Evolutionary conservation across 2,329 filamentous ascomycete genomes (phyloP).

Genomic region (Cladosporium sp.): DNA sequence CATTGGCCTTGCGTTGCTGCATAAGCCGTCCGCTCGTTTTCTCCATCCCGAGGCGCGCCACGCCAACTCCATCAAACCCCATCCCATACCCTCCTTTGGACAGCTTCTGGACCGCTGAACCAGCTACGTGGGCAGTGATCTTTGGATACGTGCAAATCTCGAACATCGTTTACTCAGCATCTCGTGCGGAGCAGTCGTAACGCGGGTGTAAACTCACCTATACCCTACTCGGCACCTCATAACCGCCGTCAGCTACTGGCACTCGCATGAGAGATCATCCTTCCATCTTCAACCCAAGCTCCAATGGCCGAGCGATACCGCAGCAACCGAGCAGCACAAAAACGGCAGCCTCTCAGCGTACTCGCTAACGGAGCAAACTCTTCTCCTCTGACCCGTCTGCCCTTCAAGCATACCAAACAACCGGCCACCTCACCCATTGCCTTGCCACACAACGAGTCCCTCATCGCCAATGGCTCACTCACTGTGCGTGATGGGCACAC

Average conservation of each 20-base stretch:
- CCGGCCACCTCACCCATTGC: background rate
- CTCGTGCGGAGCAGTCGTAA: background rate
- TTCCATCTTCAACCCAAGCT: too few species aligned
- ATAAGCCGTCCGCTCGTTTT: constrained; percentile 10
- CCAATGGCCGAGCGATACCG: constrained; percentile 36
- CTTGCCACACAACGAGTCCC: constrained; percentile 47
- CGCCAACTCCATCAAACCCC: background rate
- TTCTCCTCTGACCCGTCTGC: constrained; percentile 23
- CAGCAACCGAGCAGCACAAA: constrained; percentile 24
- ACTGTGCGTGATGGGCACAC: constrained; percentile 40
- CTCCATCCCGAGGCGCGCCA: background rate
- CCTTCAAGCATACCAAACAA: constrained; percentile 3
- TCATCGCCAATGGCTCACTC: constrained; percentile 46
- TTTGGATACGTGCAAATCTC: constrained; percentile 10
- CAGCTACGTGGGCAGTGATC: background rate
- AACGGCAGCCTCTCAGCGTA: constrained; percentile 34
- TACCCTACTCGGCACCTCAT: background rate
- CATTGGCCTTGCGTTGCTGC: background rate
- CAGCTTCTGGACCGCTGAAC: background rate
- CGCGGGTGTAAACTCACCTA: background rate
- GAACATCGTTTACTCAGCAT: constrained; percentile 7
- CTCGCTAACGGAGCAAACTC: constrained; percentile 33
- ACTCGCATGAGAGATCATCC: background rate
- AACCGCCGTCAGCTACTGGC: background rate
- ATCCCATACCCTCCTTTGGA: background rate